phyloP scores from a whole-genome alignment of 179 eudicot genomes.

The Amaranthus tricolor region DNA sequence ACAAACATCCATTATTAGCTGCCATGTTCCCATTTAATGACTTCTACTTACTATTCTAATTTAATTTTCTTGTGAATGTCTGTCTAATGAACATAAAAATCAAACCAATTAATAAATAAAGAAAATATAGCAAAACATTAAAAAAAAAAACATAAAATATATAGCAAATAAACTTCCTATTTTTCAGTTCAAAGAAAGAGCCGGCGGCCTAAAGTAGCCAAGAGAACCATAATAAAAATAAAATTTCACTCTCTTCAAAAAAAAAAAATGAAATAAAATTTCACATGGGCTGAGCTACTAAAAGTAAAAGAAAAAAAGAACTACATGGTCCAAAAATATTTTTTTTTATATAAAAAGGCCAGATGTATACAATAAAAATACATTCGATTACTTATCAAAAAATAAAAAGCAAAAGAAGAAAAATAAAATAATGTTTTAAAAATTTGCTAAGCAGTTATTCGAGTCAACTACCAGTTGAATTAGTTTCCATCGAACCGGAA shows the following conservation, averaged over 20 bases:
- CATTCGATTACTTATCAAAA: constrained; percentile 31
- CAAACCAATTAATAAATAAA: background rate
- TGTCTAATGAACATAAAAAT: constrained; percentile 7
- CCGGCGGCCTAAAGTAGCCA: too few species aligned
- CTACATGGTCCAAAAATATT: background rate
- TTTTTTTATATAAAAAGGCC: constrained; percentile 8
- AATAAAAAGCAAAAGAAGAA: background rate
- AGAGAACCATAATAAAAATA: too few species aligned
- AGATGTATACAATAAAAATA: constrained; percentile 34
- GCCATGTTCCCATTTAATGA: constrained; percentile 29
- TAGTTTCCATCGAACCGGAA: constrained; percentile 19
- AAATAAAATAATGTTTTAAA: background rate
- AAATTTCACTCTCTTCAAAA: background rate
- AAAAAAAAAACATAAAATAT: too few species aligned
- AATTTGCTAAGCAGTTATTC: constrained; percentile 10
- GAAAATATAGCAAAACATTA: too few species aligned
- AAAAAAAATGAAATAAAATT: background rate
- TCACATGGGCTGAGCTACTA: constrained; percentile 21
- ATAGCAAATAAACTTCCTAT: too few species aligned
- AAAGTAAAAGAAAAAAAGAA: background rate
- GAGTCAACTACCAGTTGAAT: constrained; percentile 17
- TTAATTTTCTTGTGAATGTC: constrained; percentile 13
- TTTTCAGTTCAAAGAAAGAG: too few species aligned
- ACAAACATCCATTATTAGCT: constrained; percentile 31
- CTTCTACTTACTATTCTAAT: constrained; percentile 1